Percentiles rank a stretch among this genome's conserved stretches.
Conservation (phyloP, 2,329 filamentous ascomycete species). For the Laburnicola sp. region DNA sequence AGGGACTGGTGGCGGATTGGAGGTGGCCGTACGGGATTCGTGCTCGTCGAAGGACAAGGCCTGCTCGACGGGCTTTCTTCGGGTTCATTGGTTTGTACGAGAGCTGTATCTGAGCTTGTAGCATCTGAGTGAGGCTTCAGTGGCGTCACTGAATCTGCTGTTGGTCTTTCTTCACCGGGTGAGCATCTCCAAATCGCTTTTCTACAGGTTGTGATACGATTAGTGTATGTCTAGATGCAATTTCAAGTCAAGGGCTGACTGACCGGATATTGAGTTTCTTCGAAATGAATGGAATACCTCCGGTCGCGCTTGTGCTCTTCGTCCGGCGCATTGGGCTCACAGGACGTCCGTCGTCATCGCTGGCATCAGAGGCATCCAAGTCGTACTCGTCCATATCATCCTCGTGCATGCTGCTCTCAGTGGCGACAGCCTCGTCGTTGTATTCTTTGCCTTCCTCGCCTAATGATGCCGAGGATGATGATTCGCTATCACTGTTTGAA, state of each 20-base stretch:
- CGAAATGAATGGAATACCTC: constrained; percentile 31
- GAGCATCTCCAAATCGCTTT: constrained; percentile 32
- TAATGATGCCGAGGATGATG: constrained; percentile 26
- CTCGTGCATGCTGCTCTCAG: constrained; percentile 39
- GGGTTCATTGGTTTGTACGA: constrained; percentile 14
- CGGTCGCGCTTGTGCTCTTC: constrained; percentile 24
- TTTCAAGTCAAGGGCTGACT: background rate
- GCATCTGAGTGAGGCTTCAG: constrained; percentile 30
- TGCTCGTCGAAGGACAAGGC: constrained; percentile 24
- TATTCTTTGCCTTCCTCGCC: constrained; percentile 19
- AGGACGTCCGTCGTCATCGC: constrained; percentile 28
- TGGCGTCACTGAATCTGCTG: constrained; percentile 27
- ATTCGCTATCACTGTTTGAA: constrained; percentile 45
- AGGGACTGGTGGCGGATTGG: constrained; percentile 60
- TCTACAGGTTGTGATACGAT: too few relatives aligned
- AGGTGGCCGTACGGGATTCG: constrained; percentile 48
- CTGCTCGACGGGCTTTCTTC: constrained; percentile 23
- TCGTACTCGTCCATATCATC: constrained; percentile 42
- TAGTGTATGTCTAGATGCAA: too few relatives aligned
- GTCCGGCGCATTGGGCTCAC: constrained; percentile 21
- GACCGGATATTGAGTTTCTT: constrained; percentile 31
- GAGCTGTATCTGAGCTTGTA: constrained; percentile 33
- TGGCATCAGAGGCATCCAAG: constrained; percentile 33
- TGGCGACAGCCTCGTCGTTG: constrained; percentile 35
- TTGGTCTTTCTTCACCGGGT: constrained; percentile 18